Evolutionary conservation across 495 filamentous ascomycete species (phyloP), one percentile per base, ranked within the genome.

Genomic region (Podospora appendiculata): DNA sequence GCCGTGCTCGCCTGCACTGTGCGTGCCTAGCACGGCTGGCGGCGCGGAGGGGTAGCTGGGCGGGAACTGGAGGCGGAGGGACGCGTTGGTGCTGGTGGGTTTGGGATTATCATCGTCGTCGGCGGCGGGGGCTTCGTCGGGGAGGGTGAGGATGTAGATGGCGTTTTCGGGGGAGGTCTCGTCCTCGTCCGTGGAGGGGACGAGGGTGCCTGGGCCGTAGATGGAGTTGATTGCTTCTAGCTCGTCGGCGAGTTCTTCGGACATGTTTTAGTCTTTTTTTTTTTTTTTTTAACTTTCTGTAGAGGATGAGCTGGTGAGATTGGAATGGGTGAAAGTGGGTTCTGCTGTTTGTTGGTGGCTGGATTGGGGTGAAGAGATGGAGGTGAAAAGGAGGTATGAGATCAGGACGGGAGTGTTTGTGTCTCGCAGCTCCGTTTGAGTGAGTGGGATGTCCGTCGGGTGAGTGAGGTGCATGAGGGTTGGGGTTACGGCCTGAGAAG

Each of bases 141-240:
- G 78, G 13, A 71, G 77, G 50, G 67, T 70, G 48, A 87, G 70
- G 50, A 83, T 63, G 52, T 78, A 82, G 25, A 73, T 50, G 52
- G 32, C 10, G 19, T 16, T 7, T 14, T 45, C 18, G 58, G 60
- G 42, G 19, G 62, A 57, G 16, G 59, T 55, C 18, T 61, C 56
- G 42, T 67, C 63, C 4, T 48, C 40, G 3, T n/a, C n/a, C n/a
- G 54, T 6, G 13, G 63, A 59, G 13, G 65, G 68, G 7, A 65
- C 58, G 18, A 96, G 70, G 6, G 86, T 87, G 40, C 75, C 69
- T 13, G 81, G 77, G 18, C 84, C 87, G 70, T 94, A 98, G 57
- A 98, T 98, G 17, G 92, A 88, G 66, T 93, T 95, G 55, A 98
- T 88, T 46, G 88, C 89, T 61, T 86, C 85, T 13, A 92, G 72